Percentiles rank a stretch among this genome's conserved stretches.
Conservation (phyloP, 768 basidiomycete species). For the Imleria badia region DNA sequence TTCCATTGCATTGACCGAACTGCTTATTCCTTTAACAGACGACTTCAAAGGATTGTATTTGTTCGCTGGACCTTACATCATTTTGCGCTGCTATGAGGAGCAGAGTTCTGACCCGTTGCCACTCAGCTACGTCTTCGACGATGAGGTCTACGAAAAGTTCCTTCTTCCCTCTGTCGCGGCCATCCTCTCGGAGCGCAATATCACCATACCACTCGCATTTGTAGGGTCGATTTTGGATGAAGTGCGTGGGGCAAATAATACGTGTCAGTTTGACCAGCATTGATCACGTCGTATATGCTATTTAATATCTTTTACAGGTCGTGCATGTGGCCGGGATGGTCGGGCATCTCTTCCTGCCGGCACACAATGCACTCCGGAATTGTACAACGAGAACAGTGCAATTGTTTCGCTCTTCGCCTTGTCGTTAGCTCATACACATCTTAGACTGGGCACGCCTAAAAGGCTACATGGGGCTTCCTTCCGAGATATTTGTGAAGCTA, state of each 20-base stretch:
- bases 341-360: not conserved
- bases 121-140: not conserved
- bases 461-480: not conserved
- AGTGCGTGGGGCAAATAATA: constrained; percentile 4
- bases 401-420: not conserved
- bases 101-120: constrained; percentile 9
- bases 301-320: constrained; percentile 6
- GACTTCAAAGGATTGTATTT: constrained; percentile 12
- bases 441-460: constrained; percentile 15
- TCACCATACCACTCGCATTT: not conserved
- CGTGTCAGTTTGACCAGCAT: not conserved
- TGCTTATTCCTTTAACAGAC: not conserved
- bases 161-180: not conserved
- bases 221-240: constrained; percentile 18
- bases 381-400: constrained; percentile 17
- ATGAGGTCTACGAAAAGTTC: constrained; percentile 1
- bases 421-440: not conserved
- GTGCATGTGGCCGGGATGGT: not conserved
- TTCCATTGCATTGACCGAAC: not conserved
- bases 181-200: constrained; percentile 6
- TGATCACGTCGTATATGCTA: not conserved
- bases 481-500: constrained; percentile 1
- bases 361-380: not conserved
- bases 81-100: constrained; percentile 19
- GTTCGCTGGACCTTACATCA: constrained; percentile 15